phyloP scores from a whole-genome alignment of 345 rosid species.

The Populus deltoides region DNA sequence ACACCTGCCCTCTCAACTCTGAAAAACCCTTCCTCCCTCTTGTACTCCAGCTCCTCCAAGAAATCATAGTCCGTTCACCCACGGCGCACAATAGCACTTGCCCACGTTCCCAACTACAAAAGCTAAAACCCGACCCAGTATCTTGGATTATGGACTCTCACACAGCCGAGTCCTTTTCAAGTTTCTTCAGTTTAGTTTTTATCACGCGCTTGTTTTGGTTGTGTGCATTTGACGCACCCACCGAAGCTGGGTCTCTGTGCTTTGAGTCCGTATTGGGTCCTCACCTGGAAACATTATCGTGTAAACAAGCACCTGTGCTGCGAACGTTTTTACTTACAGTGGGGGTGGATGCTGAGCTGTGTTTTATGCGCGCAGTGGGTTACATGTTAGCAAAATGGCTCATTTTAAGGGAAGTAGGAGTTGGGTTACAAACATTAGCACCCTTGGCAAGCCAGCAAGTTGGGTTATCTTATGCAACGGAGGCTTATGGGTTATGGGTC shows the following conservation, averaged over 20 bases:
- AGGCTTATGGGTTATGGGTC: conserved; percentile 78
- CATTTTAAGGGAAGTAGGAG: conserved; percentile 61
- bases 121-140: conserved; percentile 60
- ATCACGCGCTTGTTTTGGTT: conserved; percentile 74
- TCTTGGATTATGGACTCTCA: conserved; percentile 83
- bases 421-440: conserved; percentile 46
- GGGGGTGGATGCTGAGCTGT: conserved; percentile 70
- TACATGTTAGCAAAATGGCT: conserved; percentile 80
- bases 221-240: conserved; percentile 61
- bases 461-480: conserved; percentile 63
- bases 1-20: conserved; percentile 55
- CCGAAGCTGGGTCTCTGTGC: conserved; percentile 70
- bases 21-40: conserved; percentile 77
- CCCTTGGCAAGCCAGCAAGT: conserved; percentile 30
- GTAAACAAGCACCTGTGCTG: conserved; percentile 48
- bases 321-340: conserved; percentile 54
- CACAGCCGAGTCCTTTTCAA: conserved; percentile 69
- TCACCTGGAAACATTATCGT: conserved; percentile 42
- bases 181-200: conserved; percentile 61
- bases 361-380: conserved; percentile 68
- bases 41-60: conserved; percentile 69
- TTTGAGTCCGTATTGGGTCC: conserved; percentile 59
- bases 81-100: conserved; percentile 40
- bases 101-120: conserved; percentile 57
- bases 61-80: conserved; percentile 60